These are phyloP conservation scores for Arabidopsis suecica DNA, from an alignment of 345 rosid species.

Conservation along the genomic window DNA sequence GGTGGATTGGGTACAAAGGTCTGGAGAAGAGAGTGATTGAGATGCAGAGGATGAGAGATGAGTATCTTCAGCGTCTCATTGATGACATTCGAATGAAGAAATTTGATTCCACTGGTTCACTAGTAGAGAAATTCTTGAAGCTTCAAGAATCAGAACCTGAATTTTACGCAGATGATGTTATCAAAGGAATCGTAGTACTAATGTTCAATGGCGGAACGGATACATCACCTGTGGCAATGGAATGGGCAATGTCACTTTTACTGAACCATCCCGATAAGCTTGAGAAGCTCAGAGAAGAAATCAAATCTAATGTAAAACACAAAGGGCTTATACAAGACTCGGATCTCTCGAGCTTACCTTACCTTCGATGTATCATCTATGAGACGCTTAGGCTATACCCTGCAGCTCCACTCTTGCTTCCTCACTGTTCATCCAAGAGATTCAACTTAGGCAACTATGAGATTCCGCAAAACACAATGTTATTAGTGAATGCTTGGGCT, in stretches of 20 bases:
- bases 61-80: conserved; percentile 48
- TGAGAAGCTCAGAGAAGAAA: conserved; percentile 57
- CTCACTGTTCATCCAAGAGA: conserved; percentile 56
- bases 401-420: conserved; percentile 57
- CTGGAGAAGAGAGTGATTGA: conserved; percentile 50
- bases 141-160: conserved; percentile 62
- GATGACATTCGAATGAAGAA: conserved; percentile 48
- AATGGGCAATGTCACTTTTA: conserved; percentile 71
- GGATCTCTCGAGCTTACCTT: conserved; percentile 58
- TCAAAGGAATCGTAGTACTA: conserved; percentile 52
- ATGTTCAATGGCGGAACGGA: conserved; percentile 68
- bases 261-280: conserved; percentile 56
- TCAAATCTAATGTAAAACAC: conserved; percentile 46
- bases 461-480: conserved; percentile 50
- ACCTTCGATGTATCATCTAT: conserved; percentile 59
- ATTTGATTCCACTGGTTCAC: conserved; percentile 30
- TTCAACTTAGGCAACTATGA: conserved; percentile 54
- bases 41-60: conserved; percentile 54
- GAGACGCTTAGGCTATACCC: conserved; percentile 70
- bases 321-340: conserved; percentile 52
- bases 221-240: conserved; percentile 50
- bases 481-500: conserved; percentile 60
- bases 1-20: conserved; percentile 58
- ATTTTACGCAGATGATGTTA: conserved; percentile 50
- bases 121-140: conserved; percentile 50